Evolutionary conservation across 352 stramenopile genomes (phyloP), one percentile per base, ranked within the genome.

Genomic region (Bremia lactucae): DNA sequence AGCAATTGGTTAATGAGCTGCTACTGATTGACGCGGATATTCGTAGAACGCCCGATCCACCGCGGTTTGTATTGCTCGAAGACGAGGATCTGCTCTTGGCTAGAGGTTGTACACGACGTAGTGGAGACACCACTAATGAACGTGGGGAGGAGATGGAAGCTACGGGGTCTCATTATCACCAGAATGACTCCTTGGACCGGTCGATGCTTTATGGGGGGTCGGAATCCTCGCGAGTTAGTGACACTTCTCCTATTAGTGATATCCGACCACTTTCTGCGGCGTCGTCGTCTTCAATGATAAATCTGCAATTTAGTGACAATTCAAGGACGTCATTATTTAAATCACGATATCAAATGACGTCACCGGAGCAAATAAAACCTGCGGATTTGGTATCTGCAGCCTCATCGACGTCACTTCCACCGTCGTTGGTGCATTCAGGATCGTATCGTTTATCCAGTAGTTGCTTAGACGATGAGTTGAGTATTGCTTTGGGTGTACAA

Each of bases 51-150:
- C 46, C 44, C 18, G 28, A 57, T 33, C 46, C 59, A 44, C 73
- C 73, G 36, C 68, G 69, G 8, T 87, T 87, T 38, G 70, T 82
- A 37, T 46, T 87, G 14, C 38, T 87, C 19, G 55, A 76, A 11
- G 71, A 83, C 18, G 62, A 68, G 13, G 63, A 80, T 18, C 36
- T 87, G 31, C 39, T 76, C 15, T 42, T 65, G 0, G 53, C 60
- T 19, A 37, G 34, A 23, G 26, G 37, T 13, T 18, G 14, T 11
- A 15, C 49, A 8, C 42, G 49, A 37, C 24, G 53, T 15, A 52
- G 49, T 43, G 54, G 54, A 11, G 54, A 63, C 31, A 35, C 33
- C 1, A 60, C 49, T 1, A 59, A 49, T 16, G 46, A 64, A 23
- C 39, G 48, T 18, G 23, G 7, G 16, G 40, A 49, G 7, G 28